Base-by-base conservation (phyloP, 495 filamentous ascomycete species). In the Annulohypoxylon bovei region DNA sequence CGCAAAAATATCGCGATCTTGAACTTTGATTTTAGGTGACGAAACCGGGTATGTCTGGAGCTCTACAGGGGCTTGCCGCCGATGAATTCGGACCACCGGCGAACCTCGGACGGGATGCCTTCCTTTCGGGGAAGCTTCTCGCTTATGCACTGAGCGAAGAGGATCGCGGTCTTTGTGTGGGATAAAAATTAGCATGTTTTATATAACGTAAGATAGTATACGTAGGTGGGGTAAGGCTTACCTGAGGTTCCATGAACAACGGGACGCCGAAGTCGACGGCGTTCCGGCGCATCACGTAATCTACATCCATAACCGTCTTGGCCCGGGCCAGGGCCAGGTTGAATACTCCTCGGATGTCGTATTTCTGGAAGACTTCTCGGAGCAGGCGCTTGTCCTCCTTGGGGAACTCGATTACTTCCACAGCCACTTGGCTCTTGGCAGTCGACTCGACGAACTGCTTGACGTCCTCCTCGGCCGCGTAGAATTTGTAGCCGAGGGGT, bases 171-270 rank as follows among this genome's bases (percentile, higher is more conserved):
- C 95, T 98, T 74, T 33, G 16, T 20, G 47, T 58, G 68, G 40
- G 23, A 44, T 7, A 47, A 32, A 32, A 32, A 32, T 8, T 8
- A 32, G 30, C n/a, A n/a, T n/a, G n/a, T n/a, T n/a, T n/a, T n/a
- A 32, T 32, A 32, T 4, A 32, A 32, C 3, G 3, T 4, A 32
- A 32, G 16, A 25, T 20, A 58, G 23, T 44, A 64, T 23, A 25
- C 8, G n/a, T 23, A 18, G 5, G n/a, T 16, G 37, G 46, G 25
- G 16, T n/a, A 50, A 39, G 33, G 81, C 90, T 85, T 84, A 97
- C 95, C 92, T 95, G 96, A 20, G 95, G 95, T 82, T 99, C 95
- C 94, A 98, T 98, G 80, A 98, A 99, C 66, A 98, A 84, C 37
- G 95, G 95, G 22, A 98, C 94, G 61, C 94, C 94, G 79, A 99